Percentiles rank a stretch among this genome's conserved stretches.
Evolutionary conservation across 2,329 filamentous ascomycete genomes (phyloP).

Genomic region (Diplodia corticola): DNA sequence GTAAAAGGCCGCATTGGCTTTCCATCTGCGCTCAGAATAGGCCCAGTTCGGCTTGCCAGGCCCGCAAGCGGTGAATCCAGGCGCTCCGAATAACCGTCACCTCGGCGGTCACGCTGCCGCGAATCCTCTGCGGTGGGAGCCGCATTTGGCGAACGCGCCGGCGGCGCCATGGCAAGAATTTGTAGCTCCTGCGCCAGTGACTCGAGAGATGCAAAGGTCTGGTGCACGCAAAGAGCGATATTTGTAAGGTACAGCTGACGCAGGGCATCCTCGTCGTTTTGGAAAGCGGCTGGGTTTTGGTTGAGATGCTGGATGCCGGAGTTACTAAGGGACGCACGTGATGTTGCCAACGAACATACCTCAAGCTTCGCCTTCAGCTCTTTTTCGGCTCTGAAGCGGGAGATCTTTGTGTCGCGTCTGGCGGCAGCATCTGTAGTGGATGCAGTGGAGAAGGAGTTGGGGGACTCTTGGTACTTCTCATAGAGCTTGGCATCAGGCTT

Average conservation of each 20-base stretch:
- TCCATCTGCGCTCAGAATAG: conserved; percentile 74
- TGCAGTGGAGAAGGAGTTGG: conserved; percentile 70
- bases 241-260: conserved; percentile 77
- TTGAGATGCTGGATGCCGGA: conserved; percentile 54
- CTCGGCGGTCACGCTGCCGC: conserved; percentile 45
- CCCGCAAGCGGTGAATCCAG: conserved; percentile 64
- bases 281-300: conserved; percentile 59
- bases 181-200: conserved; percentile 80
- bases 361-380: conserved; percentile 81
- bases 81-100: conserved; percentile 67
- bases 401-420: conserved; percentile 80
- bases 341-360: conserved; percentile 41
- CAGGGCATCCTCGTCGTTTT: conserved; percentile 81
- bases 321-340: conserved; percentile 23
- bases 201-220: conserved; percentile 85
- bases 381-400: conserved; percentile 81
- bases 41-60: conserved; percentile 54
- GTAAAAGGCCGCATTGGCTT: conserved; percentile 92
- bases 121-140: conserved; percentile 44
- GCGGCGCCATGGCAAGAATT: conserved; percentile 74
- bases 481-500: conserved; percentile 67
- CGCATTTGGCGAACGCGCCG: conserved; percentile 45
- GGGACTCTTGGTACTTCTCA: conserved; percentile 71
- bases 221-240: conserved; percentile 71
- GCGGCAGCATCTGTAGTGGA: conserved; percentile 66